These are phyloP conservation scores for Daldinia vernicosa DNA, from an alignment of 495 filamentous ascomycete species.

Conservation along the genomic window DNA sequence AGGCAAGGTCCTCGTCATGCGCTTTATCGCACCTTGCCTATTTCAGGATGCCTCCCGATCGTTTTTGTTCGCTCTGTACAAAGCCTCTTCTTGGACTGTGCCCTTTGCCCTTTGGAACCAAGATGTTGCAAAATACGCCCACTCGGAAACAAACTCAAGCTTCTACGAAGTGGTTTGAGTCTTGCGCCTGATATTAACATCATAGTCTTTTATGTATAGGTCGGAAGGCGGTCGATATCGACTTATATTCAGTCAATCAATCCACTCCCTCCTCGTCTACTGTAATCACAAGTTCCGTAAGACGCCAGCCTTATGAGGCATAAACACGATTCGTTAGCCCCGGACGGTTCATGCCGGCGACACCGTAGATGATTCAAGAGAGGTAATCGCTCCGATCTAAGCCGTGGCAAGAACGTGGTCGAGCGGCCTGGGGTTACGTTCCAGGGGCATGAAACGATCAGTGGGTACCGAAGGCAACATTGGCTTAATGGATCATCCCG, in stretches of 20 bases:
- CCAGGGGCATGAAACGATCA: constrained; percentile 23
- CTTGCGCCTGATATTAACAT: background rate
- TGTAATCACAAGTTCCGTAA: background rate
- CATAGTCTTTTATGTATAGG: background rate
- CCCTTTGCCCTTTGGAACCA: constrained; percentile 16
- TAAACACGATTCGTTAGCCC: background rate
- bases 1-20: constrained; percentile 22
- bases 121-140: constrained; percentile 20
- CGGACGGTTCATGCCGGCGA: background rate
- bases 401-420: background rate
- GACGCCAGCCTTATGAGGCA: background rate
- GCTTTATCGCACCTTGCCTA: constrained; percentile 15
- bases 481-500: background rate
- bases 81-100: background rate
- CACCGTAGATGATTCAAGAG: background rate
- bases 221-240: background rate
- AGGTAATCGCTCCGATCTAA: background rate
- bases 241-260: background rate
- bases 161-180: background rate
- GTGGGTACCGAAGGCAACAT: constrained; percentile 15
- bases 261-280: background rate
- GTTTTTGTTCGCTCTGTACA: background rate
- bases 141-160: constrained; percentile 11
- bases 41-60: constrained; percentile 12
- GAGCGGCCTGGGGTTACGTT: background rate